These are phyloP conservation scores for Isatis tinctoria DNA, from an alignment of 345 rosid species.

Conservation along the genomic window DNA sequence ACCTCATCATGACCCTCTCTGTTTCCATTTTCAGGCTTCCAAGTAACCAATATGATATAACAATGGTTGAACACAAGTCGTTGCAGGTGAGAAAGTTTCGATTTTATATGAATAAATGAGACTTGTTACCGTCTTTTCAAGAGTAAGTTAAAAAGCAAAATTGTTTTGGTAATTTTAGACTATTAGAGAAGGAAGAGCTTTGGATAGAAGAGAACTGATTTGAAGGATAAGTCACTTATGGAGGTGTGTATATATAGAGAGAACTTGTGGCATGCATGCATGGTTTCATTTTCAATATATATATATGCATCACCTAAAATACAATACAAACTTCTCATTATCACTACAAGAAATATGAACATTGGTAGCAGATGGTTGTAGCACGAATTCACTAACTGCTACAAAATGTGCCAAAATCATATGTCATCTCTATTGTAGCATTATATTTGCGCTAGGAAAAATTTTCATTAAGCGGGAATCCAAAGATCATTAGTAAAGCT, in stretches of 20 bases:
- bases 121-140: not conserved
- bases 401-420: too few species aligned
- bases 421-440: too few species aligned
- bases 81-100: not conserved
- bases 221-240: conserved; percentile 9
- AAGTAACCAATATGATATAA: not conserved
- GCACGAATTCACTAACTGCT: too few species aligned
- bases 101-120: not conserved
- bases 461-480: too few species aligned
- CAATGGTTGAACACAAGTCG: not conserved
- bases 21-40: conserved; percentile 19
- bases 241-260: conserved; percentile 10
- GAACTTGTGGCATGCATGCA: conserved; percentile 20
- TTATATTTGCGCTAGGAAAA: too few species aligned
- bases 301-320: not conserved
- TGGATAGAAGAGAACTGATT: not conserved
- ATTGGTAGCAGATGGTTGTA: too few species aligned
- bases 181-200: not conserved
- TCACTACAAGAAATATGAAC: too few species aligned
- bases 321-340: not conserved
- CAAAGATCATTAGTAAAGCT: too few species aligned
- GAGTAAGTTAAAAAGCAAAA: not conserved
- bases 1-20: conserved; percentile 26
- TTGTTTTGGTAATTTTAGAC: conserved; percentile 2
- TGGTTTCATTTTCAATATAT: not conserved